Evolutionary conservation across 352 stramenopile genomes (phyloP).

Genomic region (Pythium insidiosum): DNA sequence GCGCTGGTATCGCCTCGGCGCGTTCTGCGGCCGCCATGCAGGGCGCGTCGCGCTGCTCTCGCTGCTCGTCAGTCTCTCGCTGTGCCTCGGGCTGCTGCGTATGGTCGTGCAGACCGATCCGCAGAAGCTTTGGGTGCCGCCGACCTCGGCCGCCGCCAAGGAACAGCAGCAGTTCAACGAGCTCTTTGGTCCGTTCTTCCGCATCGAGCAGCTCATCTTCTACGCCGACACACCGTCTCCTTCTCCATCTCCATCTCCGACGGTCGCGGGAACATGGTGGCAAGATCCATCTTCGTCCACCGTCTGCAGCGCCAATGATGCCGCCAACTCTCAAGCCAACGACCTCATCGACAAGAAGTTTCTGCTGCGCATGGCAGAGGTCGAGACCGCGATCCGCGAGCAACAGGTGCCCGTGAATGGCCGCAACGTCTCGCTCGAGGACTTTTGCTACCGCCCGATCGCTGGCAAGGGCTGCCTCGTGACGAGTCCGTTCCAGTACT

Average conservation of each 20-base stretch:
- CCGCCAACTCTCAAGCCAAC: conserved; percentile 3
- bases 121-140: conserved; percentile 77
- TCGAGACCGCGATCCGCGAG: conserved; percentile 54
- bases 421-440: conserved; percentile 37
- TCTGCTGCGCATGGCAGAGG: conserved; percentile 45
- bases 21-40: conserved; percentile 37
- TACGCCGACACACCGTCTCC: no score
- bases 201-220: conserved; percentile 84
- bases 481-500: conserved; percentile 81
- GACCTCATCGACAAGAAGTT: conserved; percentile 59
- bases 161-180: conserved; percentile 72
- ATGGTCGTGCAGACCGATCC: conserved; percentile 72
- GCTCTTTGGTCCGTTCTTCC: conserved; percentile 82
- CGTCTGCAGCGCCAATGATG: neutral
- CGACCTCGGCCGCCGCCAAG: conserved; percentile 38
- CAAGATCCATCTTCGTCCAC: conserved; percentile 13
- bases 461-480: conserved; percentile 73
- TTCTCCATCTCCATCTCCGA: no score
- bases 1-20: conserved; percentile 50
- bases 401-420: conserved; percentile 19
- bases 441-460: conserved; percentile 79
- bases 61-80: conserved; percentile 33
- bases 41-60: conserved; percentile 36
- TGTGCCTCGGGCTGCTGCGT: conserved; percentile 47
- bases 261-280: no score